These are phyloP conservation scores for Mytilinidion resinicola DNA, from an alignment of 495 filamentous ascomycete genomes.

Conservation along the genomic window DNA sequence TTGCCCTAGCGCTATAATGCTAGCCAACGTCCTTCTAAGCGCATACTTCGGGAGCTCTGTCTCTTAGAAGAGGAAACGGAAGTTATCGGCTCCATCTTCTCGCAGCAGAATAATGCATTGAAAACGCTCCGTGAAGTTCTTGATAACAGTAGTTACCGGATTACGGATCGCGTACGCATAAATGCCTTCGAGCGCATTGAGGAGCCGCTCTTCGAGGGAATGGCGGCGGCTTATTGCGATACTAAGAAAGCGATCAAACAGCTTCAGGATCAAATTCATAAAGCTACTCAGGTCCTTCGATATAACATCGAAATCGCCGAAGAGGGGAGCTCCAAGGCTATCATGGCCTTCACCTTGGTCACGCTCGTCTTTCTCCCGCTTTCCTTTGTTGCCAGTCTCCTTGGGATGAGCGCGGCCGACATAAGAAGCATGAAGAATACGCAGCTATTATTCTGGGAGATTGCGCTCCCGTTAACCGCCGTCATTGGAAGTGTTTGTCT, in stretches of 20 bases:
- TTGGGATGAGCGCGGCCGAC: neutral
- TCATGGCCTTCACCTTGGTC: neutral
- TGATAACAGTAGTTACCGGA: neutral
- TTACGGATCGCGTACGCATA: neutral
- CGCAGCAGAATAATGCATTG: neutral
- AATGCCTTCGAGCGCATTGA: neutral
- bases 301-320: constrained; percentile 3
- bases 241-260: neutral
- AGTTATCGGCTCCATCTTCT: neutral
- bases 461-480: neutral
- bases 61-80: neutral
- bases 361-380: neutral
- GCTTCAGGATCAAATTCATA: neutral
- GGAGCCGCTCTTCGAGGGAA: neutral
- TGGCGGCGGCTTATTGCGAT: neutral
- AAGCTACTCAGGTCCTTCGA: neutral
- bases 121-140: neutral
- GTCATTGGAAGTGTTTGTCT: neutral
- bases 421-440: neutral
- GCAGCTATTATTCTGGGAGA: neutral
- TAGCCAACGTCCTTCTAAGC: neutral
- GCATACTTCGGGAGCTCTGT: neutral
- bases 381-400: neutral
- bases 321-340: constrained; percentile 2
- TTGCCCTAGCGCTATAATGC: neutral